Base-by-base conservation (phyloP, 2,329 filamentous ascomycete genomes). In the Aspergillus niger region DNA sequence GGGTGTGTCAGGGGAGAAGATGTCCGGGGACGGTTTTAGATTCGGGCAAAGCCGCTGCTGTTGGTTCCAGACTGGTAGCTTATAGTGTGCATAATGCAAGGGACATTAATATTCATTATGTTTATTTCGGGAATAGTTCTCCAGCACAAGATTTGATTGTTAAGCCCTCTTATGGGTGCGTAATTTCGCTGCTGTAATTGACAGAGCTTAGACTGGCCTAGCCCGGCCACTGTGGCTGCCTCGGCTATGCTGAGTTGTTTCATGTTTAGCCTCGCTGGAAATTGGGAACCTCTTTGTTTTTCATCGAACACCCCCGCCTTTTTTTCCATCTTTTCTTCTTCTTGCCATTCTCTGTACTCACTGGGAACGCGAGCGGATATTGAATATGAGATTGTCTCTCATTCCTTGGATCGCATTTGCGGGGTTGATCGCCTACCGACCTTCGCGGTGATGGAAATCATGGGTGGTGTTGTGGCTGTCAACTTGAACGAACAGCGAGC, bases 221-320 rank as follows among this genome's bases (percentile, higher is more conserved):
- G 44, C 26, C 24, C 22, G 28, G 47, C 15, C 26, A 30, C n/a
- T 17, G 47, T 50, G 47, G 47, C 26, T 50, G 28, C 47, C 47
- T 50, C 47, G 47, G 47, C 26, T 50, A 50, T 50, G 47, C 47
- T 50, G 47, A 17, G 47, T 10, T 50, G 47, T 50, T 50, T 50
- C 47, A 50, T 17, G 7, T 50, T 50, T 32, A 50, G 47, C 20
- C 26, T n/a, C 15, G 24, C 15, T 8, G 47, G 47, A 32, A 30
- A 20, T 32, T 49, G 47, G 15, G 47, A 32, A 49, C 47, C 28
- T 26, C 26, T 28, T 32, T 49, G 41, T 26, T 49, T 30, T 49
- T 17, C 20, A 8, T 30, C 24, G 11, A 26, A 44, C 41, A 17
- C 10, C 22, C 11, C 22, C 15, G 11, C 28, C n/a, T n/a, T 32